These are phyloP conservation scores for Phytophthora sansomeana DNA, from an alignment of 352 stramenopile genomes.

Conservation along the genomic window DNA sequence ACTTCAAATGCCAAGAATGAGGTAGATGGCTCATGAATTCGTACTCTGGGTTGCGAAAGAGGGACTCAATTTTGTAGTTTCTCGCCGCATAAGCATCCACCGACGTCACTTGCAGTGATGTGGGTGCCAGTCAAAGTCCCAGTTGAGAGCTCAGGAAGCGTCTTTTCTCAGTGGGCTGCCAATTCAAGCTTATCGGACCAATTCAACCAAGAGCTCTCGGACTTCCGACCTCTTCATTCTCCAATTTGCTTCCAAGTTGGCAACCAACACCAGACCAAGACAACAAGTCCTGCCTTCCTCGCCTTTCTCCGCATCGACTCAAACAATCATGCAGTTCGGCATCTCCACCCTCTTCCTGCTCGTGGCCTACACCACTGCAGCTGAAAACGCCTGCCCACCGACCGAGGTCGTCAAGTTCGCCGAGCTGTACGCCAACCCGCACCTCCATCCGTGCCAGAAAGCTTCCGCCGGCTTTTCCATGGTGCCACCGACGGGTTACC, in stretches of 20 bases:
- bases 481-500: slow-evolving; percentile 23
- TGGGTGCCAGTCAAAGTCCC: not conserved
- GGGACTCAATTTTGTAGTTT: not conserved
- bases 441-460: slow-evolving; percentile 40
- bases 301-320: not conserved
- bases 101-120: not conserved
- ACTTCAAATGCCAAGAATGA: too few relatives aligned
- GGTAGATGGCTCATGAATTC: not conserved
- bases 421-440: slow-evolving; percentile 36
- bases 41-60: not conserved
- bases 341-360: slow-evolving; percentile 28
- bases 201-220: too few relatives aligned
- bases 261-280: slow-evolving; percentile 4
- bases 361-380: slow-evolving; percentile 11
- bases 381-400: slow-evolving; percentile 34
- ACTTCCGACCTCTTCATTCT: slow-evolving; percentile 26
- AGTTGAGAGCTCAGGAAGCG: not conserved
- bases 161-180: slow-evolving; percentile 11
- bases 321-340: slow-evolving; percentile 26
- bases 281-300: slow-evolving; percentile 3
- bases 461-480: slow-evolving; percentile 32
- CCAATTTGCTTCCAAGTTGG: slow-evolving; percentile 34
- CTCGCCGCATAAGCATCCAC: too few relatives aligned
- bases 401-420: slow-evolving; percentile 35
- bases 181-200: not conserved